Percentiles rank a stretch among this genome's conserved stretches.
Conservation (phyloP, 371 early-diverging fungal species). For the Mucor racemosus region DNA sequence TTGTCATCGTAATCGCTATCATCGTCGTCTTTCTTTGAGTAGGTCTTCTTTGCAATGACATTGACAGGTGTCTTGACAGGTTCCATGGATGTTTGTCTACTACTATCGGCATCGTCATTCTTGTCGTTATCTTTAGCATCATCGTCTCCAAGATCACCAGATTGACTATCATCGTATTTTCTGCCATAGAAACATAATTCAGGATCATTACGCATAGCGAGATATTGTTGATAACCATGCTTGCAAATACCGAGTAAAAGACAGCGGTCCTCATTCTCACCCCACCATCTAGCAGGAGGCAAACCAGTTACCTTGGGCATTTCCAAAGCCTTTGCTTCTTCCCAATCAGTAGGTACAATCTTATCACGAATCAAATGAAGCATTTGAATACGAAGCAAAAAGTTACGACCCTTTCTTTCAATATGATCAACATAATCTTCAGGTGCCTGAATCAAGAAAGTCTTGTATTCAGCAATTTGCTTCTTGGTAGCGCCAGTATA, state of each 20-base stretch:
- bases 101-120: conserved; percentile 29
- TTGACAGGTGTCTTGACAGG: neutral
- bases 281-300: conserved; percentile 82
- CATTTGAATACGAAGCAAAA: conserved; percentile 75
- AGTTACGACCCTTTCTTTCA: conserved; percentile 66
- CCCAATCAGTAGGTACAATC: conserved; percentile 62
- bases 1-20: conserved; percentile 27
- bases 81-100: conserved; percentile 20
- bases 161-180: conserved; percentile 50
- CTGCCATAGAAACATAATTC: conserved; percentile 66
- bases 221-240: conserved; percentile 79
- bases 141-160: conserved; percentile 45
- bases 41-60: conserved; percentile 6
- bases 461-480: conserved; percentile 61
- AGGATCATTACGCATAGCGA: conserved; percentile 66
- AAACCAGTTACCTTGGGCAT: conserved; percentile 62
- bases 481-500: conserved; percentile 63
- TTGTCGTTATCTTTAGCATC: conserved; percentile 24
- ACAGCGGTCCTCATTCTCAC: conserved; percentile 72
- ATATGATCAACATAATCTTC: conserved; percentile 76
- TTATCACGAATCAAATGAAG: conserved; percentile 73
- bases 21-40: conserved; percentile 15
- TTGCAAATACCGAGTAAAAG: conserved; percentile 77
- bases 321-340: conserved; percentile 53
- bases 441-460: conserved; percentile 70